Conservation (phyloP, 106 monocot genomes). For the Agapanthus africanus region DNA sequence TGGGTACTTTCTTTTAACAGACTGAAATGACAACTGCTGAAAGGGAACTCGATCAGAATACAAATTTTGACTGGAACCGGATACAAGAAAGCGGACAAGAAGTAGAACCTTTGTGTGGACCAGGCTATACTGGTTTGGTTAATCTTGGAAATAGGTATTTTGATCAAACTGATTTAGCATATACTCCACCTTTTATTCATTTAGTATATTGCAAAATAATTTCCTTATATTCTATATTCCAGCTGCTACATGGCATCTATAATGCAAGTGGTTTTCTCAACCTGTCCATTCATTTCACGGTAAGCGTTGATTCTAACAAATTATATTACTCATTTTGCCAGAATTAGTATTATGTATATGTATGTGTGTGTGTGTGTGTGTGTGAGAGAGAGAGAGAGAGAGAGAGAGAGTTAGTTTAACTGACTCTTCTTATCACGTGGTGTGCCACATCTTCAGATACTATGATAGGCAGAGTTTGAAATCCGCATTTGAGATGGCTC, state of each 20-base stretch:
- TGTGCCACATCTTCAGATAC: constrained; percentile 56
- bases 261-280: constrained; percentile 91
- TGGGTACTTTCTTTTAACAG: constrained; percentile 25
- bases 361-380: too few relatives aligned
- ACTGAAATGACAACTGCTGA: constrained; percentile 99
- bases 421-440: not conserved
- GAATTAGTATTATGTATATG: not conserved
- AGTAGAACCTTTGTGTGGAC: constrained; percentile 75
- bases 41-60: constrained; percentile 86
- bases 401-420: too few relatives aligned
- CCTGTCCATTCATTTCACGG: constrained; percentile 57
- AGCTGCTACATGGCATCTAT: constrained; percentile 95
- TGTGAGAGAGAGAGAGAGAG: too few relatives aligned
- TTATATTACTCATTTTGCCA: not conserved
- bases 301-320: constrained; percentile 34
- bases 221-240: constrained; percentile 6
- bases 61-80: constrained; percentile 98
- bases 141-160: constrained; percentile 96
- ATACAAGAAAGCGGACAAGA: constrained; percentile 96
- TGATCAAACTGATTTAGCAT: not conserved
- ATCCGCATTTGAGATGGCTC: constrained; percentile 53
- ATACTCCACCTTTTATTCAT: not conserved
- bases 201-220: not conserved
- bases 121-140: constrained; percentile 85
- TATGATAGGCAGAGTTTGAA: constrained; percentile 69